Evolutionary conservation across 139 green algal species (phyloP), one percentile per base, ranked within the genome.

Genomic region (Chlorella vulgaris): DNA sequence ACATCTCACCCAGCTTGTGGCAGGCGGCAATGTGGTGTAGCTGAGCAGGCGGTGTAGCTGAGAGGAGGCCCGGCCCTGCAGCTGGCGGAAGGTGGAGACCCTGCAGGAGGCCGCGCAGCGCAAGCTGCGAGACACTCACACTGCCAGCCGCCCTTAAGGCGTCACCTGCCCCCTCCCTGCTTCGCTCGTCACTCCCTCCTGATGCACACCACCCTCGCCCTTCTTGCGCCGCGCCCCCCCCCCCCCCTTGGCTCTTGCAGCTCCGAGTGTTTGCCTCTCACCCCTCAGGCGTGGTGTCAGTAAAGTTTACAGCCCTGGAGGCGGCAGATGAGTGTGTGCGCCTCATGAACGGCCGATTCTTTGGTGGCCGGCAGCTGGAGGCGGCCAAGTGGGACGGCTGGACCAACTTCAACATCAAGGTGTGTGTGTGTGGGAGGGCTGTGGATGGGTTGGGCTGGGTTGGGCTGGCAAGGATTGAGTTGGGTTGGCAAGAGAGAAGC

Each of bases 281-380:
- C 85, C 92, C 95, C 0, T 83, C 97, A 40, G 96, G 96, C 42
- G 88, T 96, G 8, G 86, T 99, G 24, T 90, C 84, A 4, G 79
- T 98, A 24, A 89, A 89, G 53, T 99, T 98, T 83, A 91, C 91
- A 7, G 82, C 87, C 0, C 40, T 83, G 39, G 91, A 96, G 62
- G 84, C 84, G 4, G 95, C 93, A 1, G 68, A 94, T 35, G 77
- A 86, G 42, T 99, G 96, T 80, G 73, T 98, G 1, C 24, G 51
- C 3, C 38, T 88, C 22, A 98, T 99, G 96, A 83, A 98, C 35
- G 93, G 92, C 0, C 85, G 95, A 18, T 99, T 92, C 77, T 98
- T 99, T 85, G 95, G 84, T 2, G 94, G 95, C 5, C 85, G 88
- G 15, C 85, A 93, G 77, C 61, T 98, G 21, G 78, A 55, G 51